Percentiles rank a stretch among this genome's conserved stretches.
Evolutionary conservation across 371 early-diverging fungal genomes (phyloP).

Genomic region (Haplosporangium sp.): DNA sequence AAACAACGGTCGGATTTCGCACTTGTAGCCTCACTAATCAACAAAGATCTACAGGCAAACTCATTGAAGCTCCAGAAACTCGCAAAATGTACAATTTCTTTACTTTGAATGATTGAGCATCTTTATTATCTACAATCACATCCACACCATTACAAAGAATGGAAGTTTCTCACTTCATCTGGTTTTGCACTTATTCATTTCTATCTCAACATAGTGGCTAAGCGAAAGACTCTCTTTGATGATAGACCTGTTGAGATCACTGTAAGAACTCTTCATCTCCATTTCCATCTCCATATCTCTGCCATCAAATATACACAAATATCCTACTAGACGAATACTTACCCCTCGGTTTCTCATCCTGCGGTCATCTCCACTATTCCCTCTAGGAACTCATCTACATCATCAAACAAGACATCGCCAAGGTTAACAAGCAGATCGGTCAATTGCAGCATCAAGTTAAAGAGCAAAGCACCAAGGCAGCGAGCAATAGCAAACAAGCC

Average conservation of each 20-base stretch:
- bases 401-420: conserved; percentile 96
- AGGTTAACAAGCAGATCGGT: conserved; percentile 90
- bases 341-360: neutral
- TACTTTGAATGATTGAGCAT: neutral
- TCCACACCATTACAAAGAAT: no score
- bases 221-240: conserved; percentile 79
- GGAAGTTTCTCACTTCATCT: neutral
- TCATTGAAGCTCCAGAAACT: conserved; percentile 77
- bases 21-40: conserved; percentile 74
- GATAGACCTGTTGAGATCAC: conserved; percentile 81
- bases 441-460: conserved; percentile 77
- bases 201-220: conserved; percentile 67
- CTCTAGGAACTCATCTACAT: conserved; percentile 89
- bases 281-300: neutral
- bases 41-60: conserved; percentile 70
- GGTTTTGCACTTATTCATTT: neutral
- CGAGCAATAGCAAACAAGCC: conserved; percentile 75
- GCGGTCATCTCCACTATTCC: neutral
- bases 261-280: conserved; percentile 55
- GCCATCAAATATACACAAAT: neutral
- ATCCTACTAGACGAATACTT: neutral
- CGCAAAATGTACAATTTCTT: conserved; percentile 64
- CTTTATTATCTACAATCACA: neutral
- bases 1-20: conserved; percentile 64
- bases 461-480: conserved; percentile 54